Percentiles rank a stretch among this genome's conserved stretches.
phyloP scores from a whole-genome alignment of 169 alveolate species.

The Cryptosporidium baileyi region DNA sequence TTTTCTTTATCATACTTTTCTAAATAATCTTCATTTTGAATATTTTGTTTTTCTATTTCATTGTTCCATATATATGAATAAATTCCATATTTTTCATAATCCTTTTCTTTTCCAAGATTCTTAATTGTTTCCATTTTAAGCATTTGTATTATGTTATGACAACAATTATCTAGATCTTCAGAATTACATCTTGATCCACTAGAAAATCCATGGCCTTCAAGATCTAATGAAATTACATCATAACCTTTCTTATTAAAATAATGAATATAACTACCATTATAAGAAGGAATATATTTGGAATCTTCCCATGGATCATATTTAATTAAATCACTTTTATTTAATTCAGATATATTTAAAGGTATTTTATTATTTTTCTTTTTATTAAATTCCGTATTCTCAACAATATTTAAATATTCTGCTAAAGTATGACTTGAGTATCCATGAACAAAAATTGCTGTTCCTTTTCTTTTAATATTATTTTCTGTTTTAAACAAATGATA shows the following conservation, averaged over 20 bases:
- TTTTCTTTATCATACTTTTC: not conserved
- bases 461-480: not conserved
- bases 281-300: constrained; percentile 20
- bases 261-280: constrained; percentile 39
- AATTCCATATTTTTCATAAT: not conserved
- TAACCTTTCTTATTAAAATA: constrained; percentile 41
- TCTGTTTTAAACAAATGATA: constrained; percentile 23
- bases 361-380: not conserved
- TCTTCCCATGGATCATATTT: not conserved
- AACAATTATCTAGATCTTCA: constrained; percentile 32
- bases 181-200: constrained; percentile 40
- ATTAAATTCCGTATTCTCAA: not conserved
- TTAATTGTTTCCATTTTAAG: constrained; percentile 4
- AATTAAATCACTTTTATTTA: not conserved
- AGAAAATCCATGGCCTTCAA: constrained; percentile 68
- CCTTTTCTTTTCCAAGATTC: not conserved
- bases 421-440: constrained; percentile 62
- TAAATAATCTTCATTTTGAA: not conserved
- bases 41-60: not conserved
- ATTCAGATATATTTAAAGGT: not conserved
- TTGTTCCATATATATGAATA: constrained; percentile 16
- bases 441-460: constrained; percentile 48
- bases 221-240: constrained; percentile 50
- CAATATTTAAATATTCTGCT: constrained; percentile 37
- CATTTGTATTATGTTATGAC: constrained; percentile 51